Conservation (phyloP, 2,329 filamentous ascomycete genomes). For the Davidsoniella australis region DNA sequence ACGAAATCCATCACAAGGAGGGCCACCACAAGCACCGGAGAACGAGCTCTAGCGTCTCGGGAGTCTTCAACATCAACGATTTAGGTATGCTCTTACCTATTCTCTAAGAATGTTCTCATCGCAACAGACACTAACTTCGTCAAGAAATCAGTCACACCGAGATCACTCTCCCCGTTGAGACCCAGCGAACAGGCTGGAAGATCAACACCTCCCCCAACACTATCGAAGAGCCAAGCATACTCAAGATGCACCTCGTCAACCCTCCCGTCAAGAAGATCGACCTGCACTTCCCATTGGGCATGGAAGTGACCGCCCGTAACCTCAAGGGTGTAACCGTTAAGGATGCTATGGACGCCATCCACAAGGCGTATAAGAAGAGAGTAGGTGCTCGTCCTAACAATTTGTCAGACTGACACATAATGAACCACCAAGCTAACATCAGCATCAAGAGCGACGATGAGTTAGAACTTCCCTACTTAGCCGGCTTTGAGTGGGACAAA, state of each 20-base stretch:
- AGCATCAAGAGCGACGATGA: conserved; percentile 65
- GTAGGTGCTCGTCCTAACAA: conserved; percentile 29
- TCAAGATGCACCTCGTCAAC: conserved; percentile 64
- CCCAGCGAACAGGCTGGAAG: conserved; percentile 83
- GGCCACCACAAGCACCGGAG: conserved; percentile 49
- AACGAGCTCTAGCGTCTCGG: conserved; percentile 54
- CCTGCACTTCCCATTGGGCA: conserved; percentile 73
- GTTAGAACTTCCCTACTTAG: conserved; percentile 69
- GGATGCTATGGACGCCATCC: conserved; percentile 84
- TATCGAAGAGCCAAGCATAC: conserved; percentile 67
- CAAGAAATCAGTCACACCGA: conserved; percentile 58
- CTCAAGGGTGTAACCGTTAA: conserved; percentile 93
- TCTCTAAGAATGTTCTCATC: background rate
- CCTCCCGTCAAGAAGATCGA: conserved; percentile 90
- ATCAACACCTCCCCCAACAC: conserved; percentile 70
- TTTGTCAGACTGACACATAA: background rate
- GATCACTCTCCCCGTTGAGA: conserved; percentile 61
- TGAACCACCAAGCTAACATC: background rate
- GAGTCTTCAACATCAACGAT: conserved; percentile 61
- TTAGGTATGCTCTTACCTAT: conserved; percentile 43
- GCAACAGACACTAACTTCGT: conserved; percentile 12
- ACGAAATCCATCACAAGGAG: conserved; percentile 16
- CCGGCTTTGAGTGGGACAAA: conserved; percentile 92
- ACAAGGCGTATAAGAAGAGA: conserved; percentile 95
- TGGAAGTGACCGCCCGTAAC: conserved; percentile 79